Percentiles rank a stretch among this genome's conserved stretches.
These are phyloP conservation scores for Cyphellophora europaea DNA, from an alignment of 2,329 filamentous ascomycete genomes.

Conservation along the genomic window DNA sequence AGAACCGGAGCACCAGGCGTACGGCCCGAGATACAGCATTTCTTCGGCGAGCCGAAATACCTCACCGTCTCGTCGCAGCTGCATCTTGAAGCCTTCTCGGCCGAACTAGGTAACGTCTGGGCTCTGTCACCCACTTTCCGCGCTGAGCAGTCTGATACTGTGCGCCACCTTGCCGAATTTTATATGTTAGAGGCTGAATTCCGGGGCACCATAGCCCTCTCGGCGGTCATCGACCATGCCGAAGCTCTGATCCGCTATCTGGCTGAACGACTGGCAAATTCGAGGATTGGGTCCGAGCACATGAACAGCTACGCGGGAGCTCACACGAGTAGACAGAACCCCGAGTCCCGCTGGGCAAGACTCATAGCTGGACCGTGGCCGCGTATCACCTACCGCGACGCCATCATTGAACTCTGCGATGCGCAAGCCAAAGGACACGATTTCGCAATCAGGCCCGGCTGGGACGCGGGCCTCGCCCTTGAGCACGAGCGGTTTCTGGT, in stretches of 20 bases:
- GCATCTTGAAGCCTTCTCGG: conserved; percentile 84
- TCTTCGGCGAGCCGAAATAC: conserved; percentile 85
- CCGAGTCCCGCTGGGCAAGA: conserved; percentile 3
- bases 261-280: conserved; percentile 5
- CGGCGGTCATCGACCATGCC: conserved; percentile 65
- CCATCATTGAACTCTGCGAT: conserved; percentile 58
- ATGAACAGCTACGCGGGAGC: conserved; percentile 26
- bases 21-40: conserved; percentile 32
- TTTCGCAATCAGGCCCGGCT: conserved; percentile 62
- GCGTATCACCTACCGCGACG: conserved; percentile 65
- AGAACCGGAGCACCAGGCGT: conserved; percentile 6
- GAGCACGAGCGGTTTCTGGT: conserved; percentile 92
- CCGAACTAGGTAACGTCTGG: conserved; percentile 86
- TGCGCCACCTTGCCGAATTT: conserved; percentile 90
- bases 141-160: conserved; percentile 86
- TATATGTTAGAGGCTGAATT: conserved; percentile 93
- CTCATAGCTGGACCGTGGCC: conserved; percentile 55
- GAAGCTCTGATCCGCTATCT: conserved; percentile 60
- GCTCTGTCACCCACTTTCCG: conserved; percentile 88
- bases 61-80: conserved; percentile 91
- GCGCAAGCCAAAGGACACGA: conserved; percentile 37
- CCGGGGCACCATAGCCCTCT: conserved; percentile 63
- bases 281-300: conserved; percentile 44
- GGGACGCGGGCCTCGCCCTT: conserved; percentile 68
- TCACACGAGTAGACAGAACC: conserved; percentile 23